Evolutionary conservation across 2,329 filamentous ascomycete genomes (phyloP).

Genomic region (Venturia aucupariae): DNA sequence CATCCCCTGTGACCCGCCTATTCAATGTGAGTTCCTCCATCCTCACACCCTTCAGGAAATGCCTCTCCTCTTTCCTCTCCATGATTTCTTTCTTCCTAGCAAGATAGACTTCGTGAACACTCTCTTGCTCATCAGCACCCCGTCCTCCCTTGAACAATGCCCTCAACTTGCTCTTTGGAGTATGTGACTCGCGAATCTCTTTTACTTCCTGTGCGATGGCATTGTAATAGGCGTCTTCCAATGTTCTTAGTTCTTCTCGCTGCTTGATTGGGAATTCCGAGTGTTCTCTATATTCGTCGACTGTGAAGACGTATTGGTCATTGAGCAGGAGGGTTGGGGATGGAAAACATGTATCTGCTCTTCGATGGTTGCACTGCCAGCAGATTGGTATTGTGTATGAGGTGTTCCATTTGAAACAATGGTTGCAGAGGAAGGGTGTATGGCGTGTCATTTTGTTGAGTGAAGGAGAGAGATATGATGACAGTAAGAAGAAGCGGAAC

Average conservation of each 20-base stretch:
- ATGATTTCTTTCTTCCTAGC: background rate
- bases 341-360: background rate
- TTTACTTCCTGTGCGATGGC: background rate
- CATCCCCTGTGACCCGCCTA: background rate
- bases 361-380: background rate
- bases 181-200: background rate
- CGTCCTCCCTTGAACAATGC: background rate
- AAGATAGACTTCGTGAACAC: background rate
- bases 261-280: background rate
- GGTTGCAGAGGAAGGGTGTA: background rate
- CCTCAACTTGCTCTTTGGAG: background rate
- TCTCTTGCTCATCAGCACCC: background rate
- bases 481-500: background rate
- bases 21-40: background rate
- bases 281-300: background rate
- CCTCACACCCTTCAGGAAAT: background rate
- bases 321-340: background rate
- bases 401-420: background rate
- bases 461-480: background rate
- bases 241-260: background rate
- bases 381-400: background rate
- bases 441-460: background rate
- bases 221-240: background rate
- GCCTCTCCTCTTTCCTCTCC: background rate
- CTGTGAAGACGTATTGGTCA: constrained; percentile 2